Conservation (phyloP, 2,329 filamentous ascomycete species). For the Aspergillus pseudoterreus region DNA sequence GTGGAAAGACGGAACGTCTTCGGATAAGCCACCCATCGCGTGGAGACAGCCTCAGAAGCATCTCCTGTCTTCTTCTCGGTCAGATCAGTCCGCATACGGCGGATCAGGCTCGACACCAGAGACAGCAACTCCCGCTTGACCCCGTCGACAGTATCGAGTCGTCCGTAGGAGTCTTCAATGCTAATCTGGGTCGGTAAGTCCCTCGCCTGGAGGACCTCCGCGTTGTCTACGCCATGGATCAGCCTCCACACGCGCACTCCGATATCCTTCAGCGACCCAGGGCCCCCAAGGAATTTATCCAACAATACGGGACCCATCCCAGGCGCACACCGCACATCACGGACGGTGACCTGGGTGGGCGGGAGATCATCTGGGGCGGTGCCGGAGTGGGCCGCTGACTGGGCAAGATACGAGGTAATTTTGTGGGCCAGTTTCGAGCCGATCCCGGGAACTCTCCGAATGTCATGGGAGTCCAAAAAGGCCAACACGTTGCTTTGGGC, state of each 20-base stretch:
- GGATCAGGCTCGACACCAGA: slow-evolving; percentile 67
- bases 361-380: neutral
- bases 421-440: slow-evolving; percentile 73
- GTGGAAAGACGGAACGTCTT: slow-evolving; percentile 79
- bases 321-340: slow-evolving; percentile 60
- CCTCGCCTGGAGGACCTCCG: slow-evolving; percentile 67
- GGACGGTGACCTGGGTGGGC: slow-evolving; percentile 53
- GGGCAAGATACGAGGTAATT: slow-evolving; percentile 39
- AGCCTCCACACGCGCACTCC: slow-evolving; percentile 72
- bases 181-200: slow-evolving; percentile 82
- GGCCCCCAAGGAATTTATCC: slow-evolving; percentile 65
- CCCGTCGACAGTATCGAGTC: slow-evolving; percentile 61
- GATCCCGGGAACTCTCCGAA: slow-evolving; percentile 80
- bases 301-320: slow-evolving; percentile 62
- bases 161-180: slow-evolving; percentile 87
- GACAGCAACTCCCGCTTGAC: slow-evolving; percentile 66
- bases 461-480: slow-evolving; percentile 73
- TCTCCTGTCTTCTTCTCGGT: slow-evolving; percentile 48
- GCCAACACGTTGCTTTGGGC: slow-evolving; percentile 51
- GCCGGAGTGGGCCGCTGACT: neutral
- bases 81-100: slow-evolving; percentile 75
- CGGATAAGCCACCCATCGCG: slow-evolving; percentile 74
- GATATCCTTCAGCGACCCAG: slow-evolving; percentile 67
- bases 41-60: neutral
- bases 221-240: slow-evolving; percentile 74